Base-by-base conservation (phyloP, 2,329 filamentous ascomycete species). In the Penicillium sp. region DNA sequence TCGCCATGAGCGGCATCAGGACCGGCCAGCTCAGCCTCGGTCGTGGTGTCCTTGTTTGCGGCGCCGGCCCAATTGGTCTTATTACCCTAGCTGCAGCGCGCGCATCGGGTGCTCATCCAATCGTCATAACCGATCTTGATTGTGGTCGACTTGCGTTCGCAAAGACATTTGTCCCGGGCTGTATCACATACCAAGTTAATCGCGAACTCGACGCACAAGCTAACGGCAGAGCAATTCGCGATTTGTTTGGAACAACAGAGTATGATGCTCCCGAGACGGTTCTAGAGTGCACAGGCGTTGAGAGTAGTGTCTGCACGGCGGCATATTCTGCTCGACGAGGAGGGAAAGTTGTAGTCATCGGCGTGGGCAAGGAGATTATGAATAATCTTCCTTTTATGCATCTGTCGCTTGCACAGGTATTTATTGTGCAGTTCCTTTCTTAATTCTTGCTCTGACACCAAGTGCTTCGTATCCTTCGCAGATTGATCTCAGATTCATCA, bases 401-500 rank as follows among this genome's bases (percentile, higher is more conserved):
- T 65, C 64, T 87, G 20, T 85, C 81, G 3, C 67, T 86, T 38
- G 81, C 82, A 3, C 84, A 86, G 65, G 70, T 71, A 58, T 55
- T 62, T 59, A 12, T 28, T 43, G 6, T 16, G 12, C 7, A 1
- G 14, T 6, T 3, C 49, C 20, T 4, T 3, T 51, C 20, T 4
- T 12, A 20, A 18, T 18, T 16, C 3, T 12, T 46, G 23, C 4
- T 3, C 4, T n/a, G 1, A 49, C 45, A 14, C 50, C 56, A 40
- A 59, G 33, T 46, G 33, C 8, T 21, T 38, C 11, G 18, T n/a
- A 60, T 8, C 8, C 9, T 24, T 26, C 5, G 5, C 33, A 84
- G 81, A 87, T 89, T 61, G 79, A 88, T 62, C 74, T 89, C 24
- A 82, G 81, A 38, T 89, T 89, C 71, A 89, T 88, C 66, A 88